Evolutionary conservation across 1,284 basidiomycete species (phyloP).

Genomic region (Afroboletus lepidellus): DNA sequence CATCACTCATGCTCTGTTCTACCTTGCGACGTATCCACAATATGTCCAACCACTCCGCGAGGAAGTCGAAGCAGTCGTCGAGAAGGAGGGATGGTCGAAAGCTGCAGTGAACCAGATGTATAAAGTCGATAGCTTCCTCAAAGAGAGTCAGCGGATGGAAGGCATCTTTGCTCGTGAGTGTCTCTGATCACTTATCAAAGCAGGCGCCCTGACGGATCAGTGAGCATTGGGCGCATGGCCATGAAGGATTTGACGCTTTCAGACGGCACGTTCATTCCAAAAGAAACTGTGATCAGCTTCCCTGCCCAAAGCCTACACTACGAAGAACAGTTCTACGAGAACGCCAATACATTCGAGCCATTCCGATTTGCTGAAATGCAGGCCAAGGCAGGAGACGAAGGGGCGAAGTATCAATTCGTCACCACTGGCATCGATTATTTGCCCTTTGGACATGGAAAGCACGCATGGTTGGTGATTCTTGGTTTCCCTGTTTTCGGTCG

Average conservation of each 20-base stretch:
- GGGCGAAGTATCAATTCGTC: constrained; percentile 19
- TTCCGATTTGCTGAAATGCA: constrained; percentile 32
- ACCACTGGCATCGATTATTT: constrained; percentile 15
- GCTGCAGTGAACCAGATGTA: constrained; percentile 21
- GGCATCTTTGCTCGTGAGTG: constrained; percentile 8
- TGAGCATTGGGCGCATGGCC: neutral
- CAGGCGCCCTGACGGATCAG: neutral
- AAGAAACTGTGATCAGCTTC: constrained; percentile 20
- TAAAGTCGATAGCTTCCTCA: constrained; percentile 47
- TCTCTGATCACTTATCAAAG: neutral
- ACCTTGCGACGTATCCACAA: neutral
- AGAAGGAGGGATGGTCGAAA: constrained; percentile 46
- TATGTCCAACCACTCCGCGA: no score
- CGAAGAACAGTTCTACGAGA: constrained; percentile 26
- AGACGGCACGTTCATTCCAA: neutral
- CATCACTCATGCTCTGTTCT: neutral
- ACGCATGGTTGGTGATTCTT: constrained; percentile 17
- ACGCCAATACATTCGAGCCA: constrained; percentile 32
- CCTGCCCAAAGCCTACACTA: constrained; percentile 24
- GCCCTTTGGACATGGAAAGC: constrained; percentile 20
- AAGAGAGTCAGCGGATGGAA: constrained; percentile 39
- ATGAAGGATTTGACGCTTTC: neutral
- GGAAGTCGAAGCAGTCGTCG: constrained; percentile 26
- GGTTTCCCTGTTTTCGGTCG: neutral
- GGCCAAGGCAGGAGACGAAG: constrained; percentile 7